phyloP scores from a whole-genome alignment of 2,329 filamentous ascomycete species.

The Knufia fluminis region DNA sequence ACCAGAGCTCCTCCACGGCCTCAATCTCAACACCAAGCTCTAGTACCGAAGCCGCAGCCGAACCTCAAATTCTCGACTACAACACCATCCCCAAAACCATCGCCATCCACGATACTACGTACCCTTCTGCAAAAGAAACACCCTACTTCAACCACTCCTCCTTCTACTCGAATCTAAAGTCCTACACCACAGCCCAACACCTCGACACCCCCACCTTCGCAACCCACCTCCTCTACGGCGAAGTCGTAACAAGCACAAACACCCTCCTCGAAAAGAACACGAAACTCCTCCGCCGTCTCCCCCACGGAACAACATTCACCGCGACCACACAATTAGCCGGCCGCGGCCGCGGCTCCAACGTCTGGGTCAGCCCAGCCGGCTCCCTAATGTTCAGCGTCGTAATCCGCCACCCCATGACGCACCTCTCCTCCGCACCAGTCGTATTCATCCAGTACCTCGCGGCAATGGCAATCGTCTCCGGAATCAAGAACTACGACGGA shows the following conservation, averaged over 20 bases:
- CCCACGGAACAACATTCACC: constrained; percentile 76
- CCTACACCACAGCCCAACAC: constrained; percentile 49
- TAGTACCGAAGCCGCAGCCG: constrained; percentile 23
- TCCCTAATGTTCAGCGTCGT: constrained; percentile 80
- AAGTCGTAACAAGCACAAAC: constrained; percentile 89
- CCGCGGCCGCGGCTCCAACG: constrained; percentile 79
- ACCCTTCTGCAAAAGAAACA: constrained; percentile 63
- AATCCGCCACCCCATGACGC: constrained; percentile 68
- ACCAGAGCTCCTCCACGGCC: neutral
- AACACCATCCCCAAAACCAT: constrained; percentile 63
- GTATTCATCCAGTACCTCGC: constrained; percentile 92
- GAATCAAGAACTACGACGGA: constrained; percentile 67
- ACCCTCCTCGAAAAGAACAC: constrained; percentile 90
- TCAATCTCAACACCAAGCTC: neutral
- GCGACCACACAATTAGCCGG: constrained; percentile 83
- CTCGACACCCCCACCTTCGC: constrained; percentile 50
- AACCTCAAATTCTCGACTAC: constrained; percentile 59
- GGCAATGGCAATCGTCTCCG: constrained; percentile 76
- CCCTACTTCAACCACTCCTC: constrained; percentile 77
- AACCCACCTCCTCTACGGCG: constrained; percentile 69
- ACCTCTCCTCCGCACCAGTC: constrained; percentile 65
- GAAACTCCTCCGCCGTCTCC: constrained; percentile 63
- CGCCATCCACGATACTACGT: constrained; percentile 57
- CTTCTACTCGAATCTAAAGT: constrained; percentile 62
- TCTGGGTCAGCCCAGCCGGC: constrained; percentile 87